Base-by-base conservation (phyloP, 208 protist species). In the Naegleria lovaniensis region DNA sequence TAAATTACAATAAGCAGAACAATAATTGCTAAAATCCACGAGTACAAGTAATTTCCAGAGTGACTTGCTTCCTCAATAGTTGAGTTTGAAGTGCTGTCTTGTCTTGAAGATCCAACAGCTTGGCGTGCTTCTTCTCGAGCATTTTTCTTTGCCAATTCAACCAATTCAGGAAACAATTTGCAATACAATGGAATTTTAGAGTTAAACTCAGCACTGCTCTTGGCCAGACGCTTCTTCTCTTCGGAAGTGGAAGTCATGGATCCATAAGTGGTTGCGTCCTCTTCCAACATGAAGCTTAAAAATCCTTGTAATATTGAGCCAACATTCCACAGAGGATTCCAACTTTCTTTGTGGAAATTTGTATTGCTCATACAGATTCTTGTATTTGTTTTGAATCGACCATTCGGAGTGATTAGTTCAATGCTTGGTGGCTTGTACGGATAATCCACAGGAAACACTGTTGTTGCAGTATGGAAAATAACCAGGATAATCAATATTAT, bases 361-460 rank as follows among this genome's bases (percentile, higher is more conserved):
- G 92, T 96, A 93, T 97, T 97, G 15, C 92, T 95, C 15, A 97
- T 90, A 92, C 96, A 98, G 41, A 98, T 94, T 58, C 58, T 40
- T 55, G 79, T 92, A 84, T 95, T 93, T 0, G 92, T 93, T 41
- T 93, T 40, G 89, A 98, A 97, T 43, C 96, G 92, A 11, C 96
- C 96, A 90, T 93, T 97, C 25, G 96, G 96, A 11, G 96, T 98
- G 29, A 93, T 92, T 88, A 98, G 91, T 40, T 95, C 92, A 41
- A 99, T 95, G 55, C 92, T 92, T 13, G 97, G 97, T n/a, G 97
- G 97, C 90, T 67, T 97, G 58, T 98, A 97, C 1, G 98, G 98
- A 92, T 99, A 99, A 48, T 99, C 96, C 5, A 94, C 41, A 0
- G 97, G 97, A 43, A 99, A 96, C 9, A 96, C 92, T 33, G 11